Base-by-base conservation (phyloP, 2,329 filamentous ascomycete genomes). In the Nigrospora sphaerica region DNA sequence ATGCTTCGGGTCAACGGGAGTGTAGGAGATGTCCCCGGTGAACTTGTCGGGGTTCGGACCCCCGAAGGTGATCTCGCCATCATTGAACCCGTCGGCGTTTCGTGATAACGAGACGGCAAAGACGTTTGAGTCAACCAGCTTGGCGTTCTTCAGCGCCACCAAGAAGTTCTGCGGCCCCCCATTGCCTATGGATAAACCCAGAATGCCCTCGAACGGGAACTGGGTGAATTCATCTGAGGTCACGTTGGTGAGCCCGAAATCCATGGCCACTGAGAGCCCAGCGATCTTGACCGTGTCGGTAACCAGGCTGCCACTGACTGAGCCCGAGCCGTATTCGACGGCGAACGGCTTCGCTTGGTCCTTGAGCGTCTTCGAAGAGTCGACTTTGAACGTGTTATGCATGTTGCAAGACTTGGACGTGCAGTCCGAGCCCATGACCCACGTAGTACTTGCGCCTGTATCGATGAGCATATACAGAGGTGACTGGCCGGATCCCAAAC, bases 121-220 rank as follows among this genome's bases (percentile, higher is more conserved):
- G 17, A 92, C 63, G 59, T 87, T 89, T 6, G 77, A 60, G 13
- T 67, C 55, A 38, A 93, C 68, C 17, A 77, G 57, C 18, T 76
- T 73, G n/a, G 76, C 71, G 2, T 74, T 57, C 14, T 72, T 69
- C 39, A 95, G 65, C 2, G 75, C 68, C 35, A 84, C 72, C 61
- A 93, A 72, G 55, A 93, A 83, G 39, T 82, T 87, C 17, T 85
- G 78, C 6, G 77, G 75, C 33, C 69, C 71, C 3, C 76, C 77
- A 12, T 73, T 69, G 50, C 75, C 76, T 55, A 83, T 81, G 14
- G 86, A 85, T 19, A 95, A 68, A 4, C 89, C 90, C 3, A 95
- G 69, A 42, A 95, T 95, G 19, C 90, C 90, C 62, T 95, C 90
- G 64, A 95, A 90, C 2, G 88, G 85, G 56, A 92, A 95, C 44